phyloP scores from a whole-genome alignment of 768 basidiomycete species.

The Asterophora lycoperdoides region DNA sequence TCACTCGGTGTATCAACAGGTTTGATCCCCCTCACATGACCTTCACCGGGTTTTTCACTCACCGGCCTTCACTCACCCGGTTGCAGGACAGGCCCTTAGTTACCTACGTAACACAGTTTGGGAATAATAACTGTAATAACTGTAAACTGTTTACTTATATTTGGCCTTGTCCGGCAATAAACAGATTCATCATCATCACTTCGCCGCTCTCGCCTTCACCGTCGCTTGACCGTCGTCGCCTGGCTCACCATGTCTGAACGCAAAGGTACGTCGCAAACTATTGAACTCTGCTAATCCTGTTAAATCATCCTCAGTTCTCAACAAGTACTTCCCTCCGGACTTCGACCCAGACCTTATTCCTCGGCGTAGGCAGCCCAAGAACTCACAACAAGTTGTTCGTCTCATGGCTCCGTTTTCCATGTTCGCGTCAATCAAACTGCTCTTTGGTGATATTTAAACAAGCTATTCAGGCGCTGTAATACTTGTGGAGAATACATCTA shows the following conservation, averaged over 20 bases:
- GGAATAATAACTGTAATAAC: too few species aligned
- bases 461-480: conserved; percentile 70
- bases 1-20: too few species aligned
- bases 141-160: too few species aligned
- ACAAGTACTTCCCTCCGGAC: conserved; percentile 97
- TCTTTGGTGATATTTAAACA: conserved; percentile 6
- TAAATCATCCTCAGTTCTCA: conserved; percentile 55
- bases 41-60: too few species aligned
- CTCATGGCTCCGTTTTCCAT: conserved; percentile 99
- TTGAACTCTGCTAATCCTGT: not conserved
- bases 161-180: too few species aligned
- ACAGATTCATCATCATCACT: too few species aligned
- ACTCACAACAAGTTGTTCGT: conserved; percentile 95
- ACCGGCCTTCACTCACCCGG: too few species aligned
- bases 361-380: conserved; percentile 83
- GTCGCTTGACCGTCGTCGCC: not conserved
- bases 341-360: conserved; percentile 98
- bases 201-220: not conserved
- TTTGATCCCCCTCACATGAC: too few species aligned
- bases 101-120: too few species aligned
- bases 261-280: conserved; percentile 49
- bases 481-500: conserved; percentile 99
- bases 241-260: conserved; percentile 69
- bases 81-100: too few species aligned
- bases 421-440: conserved; percentile 38